Evolutionary conservation across 345 rosid genomes (phyloP), one percentile per base, ranked within the genome.

Genomic region (Linum trigynum): DNA sequence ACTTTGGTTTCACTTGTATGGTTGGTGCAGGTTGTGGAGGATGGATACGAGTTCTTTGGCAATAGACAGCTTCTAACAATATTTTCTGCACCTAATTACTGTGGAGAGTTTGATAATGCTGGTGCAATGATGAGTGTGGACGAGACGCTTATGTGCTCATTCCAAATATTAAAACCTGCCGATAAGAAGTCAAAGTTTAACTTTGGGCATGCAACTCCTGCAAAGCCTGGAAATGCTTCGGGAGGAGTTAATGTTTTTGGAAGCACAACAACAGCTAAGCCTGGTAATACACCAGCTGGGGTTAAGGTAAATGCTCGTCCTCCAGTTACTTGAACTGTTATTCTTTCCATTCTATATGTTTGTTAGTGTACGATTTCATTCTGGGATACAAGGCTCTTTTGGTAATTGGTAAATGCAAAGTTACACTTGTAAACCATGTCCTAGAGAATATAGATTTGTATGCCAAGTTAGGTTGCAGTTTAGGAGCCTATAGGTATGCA

Each of bases 101-200:
- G 94, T 5, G 94, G 94, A 17, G 90, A 91, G 72, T 88, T 84
- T 64, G 94, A 91, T 61, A 91, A 91, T 77, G 90, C 88, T 23
- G 97, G 94, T 75, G 97, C 94, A 35, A 80, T 88, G 94, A 85
- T 91, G 97, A 82, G 84, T 10, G 89, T 88, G 60, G 86, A 82
- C 59, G 92, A 85, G 68, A 80, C 87, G 5, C 75, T 89, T 61
- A 84, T 85, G 85, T 91, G 96, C 77, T 84, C 89, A 63, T 88
- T 88, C 72, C 92, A 91, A 77, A 88, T 88, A 69, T 74, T 91
- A 58, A 90, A 88, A 81, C 91, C 96, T 40, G 82, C 81, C 1
- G 92, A 79, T 58, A 76, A 79, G 66, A 84, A 79, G 75, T 9
- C 78, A 3, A 75, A 76, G 75, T 81, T 71, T 14, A 73, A 71